Evolutionary conservation across 257 asterid genomes (phyloP).

Genomic region (Rauvolfia tetraphylla): DNA sequence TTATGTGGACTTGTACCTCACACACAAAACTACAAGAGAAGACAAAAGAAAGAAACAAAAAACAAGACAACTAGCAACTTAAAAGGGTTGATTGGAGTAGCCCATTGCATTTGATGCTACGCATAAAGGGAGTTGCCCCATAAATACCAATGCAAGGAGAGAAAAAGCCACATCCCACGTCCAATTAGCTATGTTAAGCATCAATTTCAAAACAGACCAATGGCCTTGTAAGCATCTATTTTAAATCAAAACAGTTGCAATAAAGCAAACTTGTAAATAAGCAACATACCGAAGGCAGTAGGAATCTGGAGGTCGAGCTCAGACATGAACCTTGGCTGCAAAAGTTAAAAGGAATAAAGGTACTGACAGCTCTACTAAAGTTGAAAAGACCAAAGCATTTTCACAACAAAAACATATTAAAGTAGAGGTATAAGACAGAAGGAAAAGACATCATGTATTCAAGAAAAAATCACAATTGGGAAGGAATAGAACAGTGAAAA

Average conservation of each 20-base stretch:
- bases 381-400: background rate
- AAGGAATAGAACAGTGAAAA: background rate
- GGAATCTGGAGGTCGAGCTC: slow-evolving; percentile 69
- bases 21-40: background rate
- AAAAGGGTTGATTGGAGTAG: background rate
- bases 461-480: background rate
- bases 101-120: background rate
- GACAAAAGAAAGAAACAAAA: background rate
- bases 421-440: background rate
- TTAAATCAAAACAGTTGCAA: background rate
- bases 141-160: background rate
- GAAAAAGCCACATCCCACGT: background rate
- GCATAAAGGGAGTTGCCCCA: background rate
- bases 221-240: background rate
- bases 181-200: background rate
- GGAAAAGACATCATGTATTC: background rate
- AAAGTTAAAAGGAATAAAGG: background rate
- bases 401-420: background rate
- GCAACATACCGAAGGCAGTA: slow-evolving; percentile 56
- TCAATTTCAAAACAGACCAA: background rate
- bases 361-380: background rate
- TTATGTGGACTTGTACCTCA: background rate
- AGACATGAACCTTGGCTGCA: slow-evolving; percentile 74
- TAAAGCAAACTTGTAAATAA: too few species aligned
- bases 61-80: background rate